Percentiles rank a stretch among this genome's conserved stretches.
Evolutionary conservation across 2,329 filamentous ascomycete species (phyloP).

Genomic region (Neoarthrinium moseri): DNA sequence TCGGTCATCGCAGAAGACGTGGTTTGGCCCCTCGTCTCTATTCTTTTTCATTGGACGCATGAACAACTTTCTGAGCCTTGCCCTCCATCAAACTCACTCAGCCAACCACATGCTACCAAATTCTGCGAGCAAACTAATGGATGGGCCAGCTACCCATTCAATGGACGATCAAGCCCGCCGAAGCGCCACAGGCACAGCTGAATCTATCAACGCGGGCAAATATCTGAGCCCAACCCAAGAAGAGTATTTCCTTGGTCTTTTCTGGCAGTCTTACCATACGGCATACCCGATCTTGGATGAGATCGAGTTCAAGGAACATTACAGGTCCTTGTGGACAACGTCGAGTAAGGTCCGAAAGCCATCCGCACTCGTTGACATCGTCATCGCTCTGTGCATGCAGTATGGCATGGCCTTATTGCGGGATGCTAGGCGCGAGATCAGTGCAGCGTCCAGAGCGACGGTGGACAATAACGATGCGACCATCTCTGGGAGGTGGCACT

Average conservation of each 20-base stretch:
- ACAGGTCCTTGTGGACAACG: constrained; percentile 8
- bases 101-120: constrained; percentile 29
- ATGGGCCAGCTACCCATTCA: constrained; percentile 18
- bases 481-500: constrained; percentile 15
- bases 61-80: constrained; percentile 31
- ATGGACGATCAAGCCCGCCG: not conserved
- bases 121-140: constrained; percentile 18
- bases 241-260: constrained; percentile 14
- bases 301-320: constrained; percentile 12
- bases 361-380: constrained; percentile 16
- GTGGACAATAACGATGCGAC: constrained; percentile 5
- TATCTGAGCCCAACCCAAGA: constrained; percentile 13
- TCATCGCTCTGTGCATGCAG: constrained; percentile 15
- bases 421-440: not conserved
- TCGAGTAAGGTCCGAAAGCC: constrained; percentile 7
- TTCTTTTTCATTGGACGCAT: constrained; percentile 41
- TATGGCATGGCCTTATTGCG: constrained; percentile 7
- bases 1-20: constrained; percentile 31
- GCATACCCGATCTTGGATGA: constrained; percentile 16
- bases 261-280: constrained; percentile 16
- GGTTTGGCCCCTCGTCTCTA: constrained; percentile 40
- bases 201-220: not conserved
- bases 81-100: constrained; percentile 29
- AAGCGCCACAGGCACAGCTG: not conserved
- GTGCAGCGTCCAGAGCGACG: not conserved